These are phyloP conservation scores for Rhodosporidiobolus odoratus DNA, from an alignment of 768 basidiomycete species.

Conservation along the genomic window DNA sequence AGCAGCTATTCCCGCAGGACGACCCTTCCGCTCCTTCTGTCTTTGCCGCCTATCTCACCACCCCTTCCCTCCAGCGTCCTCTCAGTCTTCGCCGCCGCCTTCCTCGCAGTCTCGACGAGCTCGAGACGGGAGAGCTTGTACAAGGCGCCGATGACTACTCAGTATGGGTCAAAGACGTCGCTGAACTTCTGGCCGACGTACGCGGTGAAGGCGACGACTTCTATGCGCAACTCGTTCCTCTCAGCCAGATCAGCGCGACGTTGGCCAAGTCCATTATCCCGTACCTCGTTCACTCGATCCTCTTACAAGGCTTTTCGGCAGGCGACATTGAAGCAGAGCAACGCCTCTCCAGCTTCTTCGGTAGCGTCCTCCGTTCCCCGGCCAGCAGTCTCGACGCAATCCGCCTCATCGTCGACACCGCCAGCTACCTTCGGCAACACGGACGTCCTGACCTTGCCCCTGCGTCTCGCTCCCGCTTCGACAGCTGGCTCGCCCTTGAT, in stretches of 20 bases:
- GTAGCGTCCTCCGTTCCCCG: slow-evolving; percentile 52
- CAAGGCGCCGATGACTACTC: not conserved
- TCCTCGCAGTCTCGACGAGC: not conserved
- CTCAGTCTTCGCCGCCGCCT: not conserved
- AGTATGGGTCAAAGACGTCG: slow-evolving; percentile 22
- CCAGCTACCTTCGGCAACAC: slow-evolving; percentile 69
- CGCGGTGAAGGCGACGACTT: slow-evolving; percentile 52
- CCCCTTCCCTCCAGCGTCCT: slow-evolving; percentile 5
- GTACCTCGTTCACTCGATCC: slow-evolving; percentile 64
- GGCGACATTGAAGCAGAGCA: not conserved
- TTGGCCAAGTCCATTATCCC: slow-evolving; percentile 70
- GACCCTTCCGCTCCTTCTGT: not conserved
- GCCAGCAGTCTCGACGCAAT: slow-evolving; percentile 51
- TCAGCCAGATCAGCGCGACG: slow-evolving; percentile 55
- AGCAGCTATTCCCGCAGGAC: not conserved
- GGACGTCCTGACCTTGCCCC: slow-evolving; percentile 57
- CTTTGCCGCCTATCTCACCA: not conserved
- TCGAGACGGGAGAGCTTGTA: not conserved
- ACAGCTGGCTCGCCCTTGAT: slow-evolving; percentile 72
- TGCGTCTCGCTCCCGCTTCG: slow-evolving; percentile 39
- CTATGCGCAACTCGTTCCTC: slow-evolving; percentile 62
- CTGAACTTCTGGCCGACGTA: slow-evolving; percentile 25
- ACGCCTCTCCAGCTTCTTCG: slow-evolving; percentile 57
- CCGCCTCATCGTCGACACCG: slow-evolving; percentile 60
- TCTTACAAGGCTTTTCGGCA: slow-evolving; percentile 45